Conservation (phyloP, 306 rosid species). For the Quercus agrifolia region DNA sequence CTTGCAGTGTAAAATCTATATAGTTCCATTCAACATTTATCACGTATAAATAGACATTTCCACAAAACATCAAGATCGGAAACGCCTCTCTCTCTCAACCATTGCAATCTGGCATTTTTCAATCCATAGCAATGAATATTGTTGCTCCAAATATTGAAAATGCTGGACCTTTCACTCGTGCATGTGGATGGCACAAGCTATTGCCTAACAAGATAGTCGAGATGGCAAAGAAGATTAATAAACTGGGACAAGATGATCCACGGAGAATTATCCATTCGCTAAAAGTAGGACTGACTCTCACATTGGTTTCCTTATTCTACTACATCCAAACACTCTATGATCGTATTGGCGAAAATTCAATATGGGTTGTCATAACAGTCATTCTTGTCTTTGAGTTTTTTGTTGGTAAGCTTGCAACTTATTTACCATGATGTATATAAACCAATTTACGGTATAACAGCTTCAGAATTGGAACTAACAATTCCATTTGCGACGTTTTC, state of each 20-base stretch:
- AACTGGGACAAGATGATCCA: no score
- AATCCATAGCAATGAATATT: background rate
- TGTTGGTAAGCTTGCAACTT: constrained; percentile 16
- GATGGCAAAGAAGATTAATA: background rate
- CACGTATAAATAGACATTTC: background rate
- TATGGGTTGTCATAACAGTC: constrained; percentile 29
- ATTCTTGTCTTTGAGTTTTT: constrained; percentile 24
- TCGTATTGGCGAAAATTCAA: constrained; percentile 10
- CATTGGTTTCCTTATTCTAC: no score
- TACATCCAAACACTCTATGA: constrained; percentile 10
- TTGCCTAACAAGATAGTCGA: background rate
- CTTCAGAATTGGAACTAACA: no score
- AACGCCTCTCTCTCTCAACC: background rate
- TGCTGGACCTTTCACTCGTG: background rate
- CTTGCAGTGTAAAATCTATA: background rate
- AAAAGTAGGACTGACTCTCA: no score
- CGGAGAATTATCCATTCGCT: no score
- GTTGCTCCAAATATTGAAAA: background rate
- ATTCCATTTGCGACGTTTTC: background rate
- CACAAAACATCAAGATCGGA: background rate
- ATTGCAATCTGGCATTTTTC: background rate
- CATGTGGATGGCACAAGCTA: background rate
- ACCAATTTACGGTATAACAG: no score
- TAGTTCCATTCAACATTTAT: background rate
- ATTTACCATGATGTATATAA: background rate